These are phyloP conservation scores for Arthrobotrys sinensis DNA, from an alignment of 2,329 filamentous ascomycete genomes.

Conservation along the genomic window DNA sequence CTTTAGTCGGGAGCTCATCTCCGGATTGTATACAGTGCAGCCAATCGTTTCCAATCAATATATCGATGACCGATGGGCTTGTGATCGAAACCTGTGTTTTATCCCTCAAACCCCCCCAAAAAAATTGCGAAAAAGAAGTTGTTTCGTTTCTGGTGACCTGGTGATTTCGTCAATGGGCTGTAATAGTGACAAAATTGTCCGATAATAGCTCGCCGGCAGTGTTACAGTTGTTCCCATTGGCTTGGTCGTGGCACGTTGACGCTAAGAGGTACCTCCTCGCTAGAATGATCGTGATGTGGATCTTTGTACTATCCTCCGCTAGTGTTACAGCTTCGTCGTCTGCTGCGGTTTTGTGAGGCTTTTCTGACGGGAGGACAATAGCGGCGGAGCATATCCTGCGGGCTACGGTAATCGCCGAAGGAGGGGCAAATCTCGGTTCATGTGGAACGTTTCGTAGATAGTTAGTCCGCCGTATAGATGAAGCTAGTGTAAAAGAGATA, in stretches of 20 bases:
- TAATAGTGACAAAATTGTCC: neutral
- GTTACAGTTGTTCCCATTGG: constrained; percentile 19
- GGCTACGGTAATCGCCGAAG: neutral
- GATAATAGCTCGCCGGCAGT: constrained; percentile 41
- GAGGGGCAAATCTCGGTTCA: neutral
- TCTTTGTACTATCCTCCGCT: constrained; percentile 27
- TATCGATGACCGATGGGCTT: constrained; percentile 16
- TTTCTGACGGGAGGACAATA: neutral
- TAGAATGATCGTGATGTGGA: constrained; percentile 29
- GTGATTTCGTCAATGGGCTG: constrained; percentile 30
- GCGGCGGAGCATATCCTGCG: constrained; percentile 2
- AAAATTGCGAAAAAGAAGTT: neutral
- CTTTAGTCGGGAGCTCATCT: constrained; percentile 52
- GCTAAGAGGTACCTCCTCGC: constrained; percentile 22
- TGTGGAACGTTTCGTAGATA: neutral
- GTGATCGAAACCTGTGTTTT: constrained; percentile 9
- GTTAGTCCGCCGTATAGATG: neutral
- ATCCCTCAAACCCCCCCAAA: constrained; percentile 2
- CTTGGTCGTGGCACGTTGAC: constrained; percentile 23
- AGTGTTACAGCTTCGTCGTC: constrained; percentile 8
- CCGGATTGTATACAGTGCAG: neutral
- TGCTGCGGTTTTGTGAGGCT: constrained; percentile 35
- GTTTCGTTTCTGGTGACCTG: neutral
- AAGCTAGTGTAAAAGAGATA: neutral
- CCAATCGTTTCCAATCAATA: constrained; percentile 28